These are phyloP conservation scores for Xylariaceae sp. DNA, from an alignment of 2,329 filamentous ascomycete genomes.

Conservation along the genomic window DNA sequence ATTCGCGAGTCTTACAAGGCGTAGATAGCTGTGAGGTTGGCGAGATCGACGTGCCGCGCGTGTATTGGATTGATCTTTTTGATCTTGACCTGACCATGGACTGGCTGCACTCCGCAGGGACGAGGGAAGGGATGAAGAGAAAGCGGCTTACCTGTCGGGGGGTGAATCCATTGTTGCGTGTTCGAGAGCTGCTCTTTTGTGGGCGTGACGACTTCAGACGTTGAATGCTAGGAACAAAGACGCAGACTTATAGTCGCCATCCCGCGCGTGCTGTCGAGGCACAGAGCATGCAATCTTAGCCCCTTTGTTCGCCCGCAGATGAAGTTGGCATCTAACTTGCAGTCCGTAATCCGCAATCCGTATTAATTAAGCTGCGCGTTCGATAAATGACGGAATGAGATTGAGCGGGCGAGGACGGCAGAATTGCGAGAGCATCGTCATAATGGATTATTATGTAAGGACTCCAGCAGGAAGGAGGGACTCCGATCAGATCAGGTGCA, in stretches of 20 bases:
- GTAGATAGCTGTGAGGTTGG: background rate
- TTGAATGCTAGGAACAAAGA: constrained; percentile 23
- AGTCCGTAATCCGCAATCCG: background rate
- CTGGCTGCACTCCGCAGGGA: background rate
- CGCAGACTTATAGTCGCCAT: constrained; percentile 9
- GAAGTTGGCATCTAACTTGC: background rate
- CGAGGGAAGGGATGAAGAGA: background rate
- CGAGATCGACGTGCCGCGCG: too few species aligned
- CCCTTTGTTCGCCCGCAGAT: constrained; percentile 8
- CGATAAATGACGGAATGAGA: too few species aligned
- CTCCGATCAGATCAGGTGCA: too few species aligned
- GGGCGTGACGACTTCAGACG: constrained; percentile 3
- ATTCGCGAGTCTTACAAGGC: background rate
- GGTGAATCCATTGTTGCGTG: constrained; percentile 27
- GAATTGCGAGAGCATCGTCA: too few species aligned
- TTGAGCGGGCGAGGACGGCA: too few species aligned
- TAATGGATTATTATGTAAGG: too few species aligned
- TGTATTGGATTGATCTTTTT: background rate
- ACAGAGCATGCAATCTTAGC: background rate
- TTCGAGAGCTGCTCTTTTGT: constrained; percentile 5
- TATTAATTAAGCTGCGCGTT: too few species aligned
- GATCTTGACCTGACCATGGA: background rate
- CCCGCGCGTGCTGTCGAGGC: background rate
- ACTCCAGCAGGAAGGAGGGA: too few species aligned
- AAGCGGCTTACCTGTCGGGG: constrained; percentile 29